Evolutionary conservation across 2,329 filamentous ascomycete species (phyloP).

Genomic region (Stagonosporopsis cucurbitacearum): DNA sequence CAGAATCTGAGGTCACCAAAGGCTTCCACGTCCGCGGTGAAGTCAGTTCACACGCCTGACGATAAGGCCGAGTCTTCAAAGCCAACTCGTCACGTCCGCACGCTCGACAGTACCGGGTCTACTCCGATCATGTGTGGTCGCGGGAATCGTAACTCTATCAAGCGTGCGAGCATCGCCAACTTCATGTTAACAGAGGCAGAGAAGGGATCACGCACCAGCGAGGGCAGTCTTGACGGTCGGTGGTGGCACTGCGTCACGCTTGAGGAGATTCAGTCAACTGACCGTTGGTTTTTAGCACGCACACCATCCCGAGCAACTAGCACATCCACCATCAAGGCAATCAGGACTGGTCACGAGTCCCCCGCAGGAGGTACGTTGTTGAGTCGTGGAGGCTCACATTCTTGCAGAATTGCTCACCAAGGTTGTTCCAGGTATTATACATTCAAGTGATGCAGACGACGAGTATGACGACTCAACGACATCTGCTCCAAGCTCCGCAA

Average conservation of each 20-base stretch:
- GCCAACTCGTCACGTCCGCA: slow-evolving; percentile 29
- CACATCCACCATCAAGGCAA: slow-evolving; percentile 25
- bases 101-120: slow-evolving; percentile 27
- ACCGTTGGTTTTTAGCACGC: background rate
- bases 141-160: background rate
- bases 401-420: slow-evolving; percentile 13
- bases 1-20: slow-evolving; percentile 6
- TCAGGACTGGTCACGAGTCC: slow-evolving; percentile 6
- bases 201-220: background rate
- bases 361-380: background rate
- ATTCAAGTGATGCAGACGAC: background rate
- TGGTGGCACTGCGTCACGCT: background rate
- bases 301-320: slow-evolving; percentile 22
- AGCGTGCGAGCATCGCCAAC: background rate
- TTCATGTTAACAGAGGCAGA: background rate
- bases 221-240: background rate
- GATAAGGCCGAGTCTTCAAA: slow-evolving; percentile 1
- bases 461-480: background rate
- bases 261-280: background rate
- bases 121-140: slow-evolving; percentile 24
- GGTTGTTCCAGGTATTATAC: slow-evolving; percentile 7
- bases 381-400: too few species aligned
- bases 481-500: background rate
- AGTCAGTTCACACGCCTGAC: background rate
- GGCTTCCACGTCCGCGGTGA: background rate